These are phyloP conservation scores for Balansia obtecta DNA, from an alignment of 2,329 filamentous ascomycete genomes.

Conservation along the genomic window DNA sequence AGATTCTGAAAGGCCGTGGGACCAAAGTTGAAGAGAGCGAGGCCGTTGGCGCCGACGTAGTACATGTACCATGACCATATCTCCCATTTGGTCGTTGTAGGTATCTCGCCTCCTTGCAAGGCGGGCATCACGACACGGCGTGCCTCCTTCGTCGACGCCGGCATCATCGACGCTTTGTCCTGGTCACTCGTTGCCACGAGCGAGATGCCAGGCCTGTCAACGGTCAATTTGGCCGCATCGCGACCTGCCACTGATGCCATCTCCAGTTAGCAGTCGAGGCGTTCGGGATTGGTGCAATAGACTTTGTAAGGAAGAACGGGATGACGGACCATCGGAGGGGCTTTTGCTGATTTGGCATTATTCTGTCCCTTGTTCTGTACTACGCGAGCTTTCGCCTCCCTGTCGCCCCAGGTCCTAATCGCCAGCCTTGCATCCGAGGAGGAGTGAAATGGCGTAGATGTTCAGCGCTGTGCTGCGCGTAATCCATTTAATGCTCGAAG, in stretches of 20 bases:
- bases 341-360: not conserved
- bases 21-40: conserved; percentile 50
- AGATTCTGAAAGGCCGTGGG: conserved; percentile 54
- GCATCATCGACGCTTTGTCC: not conserved
- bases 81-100: conserved; percentile 13
- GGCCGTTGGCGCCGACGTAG: conserved; percentile 56
- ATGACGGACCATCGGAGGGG: not conserved
- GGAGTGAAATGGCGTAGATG: not conserved
- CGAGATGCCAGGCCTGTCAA: not conserved
- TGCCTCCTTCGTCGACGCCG: not conserved
- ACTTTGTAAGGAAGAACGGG: not conserved
- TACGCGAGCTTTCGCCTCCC: not conserved
- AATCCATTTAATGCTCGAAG: not conserved
- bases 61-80: conserved; percentile 28
- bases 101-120: conserved; percentile 1
- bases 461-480: not conserved
- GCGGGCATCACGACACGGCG: conserved; percentile 1
- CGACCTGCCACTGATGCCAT: not conserved
- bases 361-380: not conserved
- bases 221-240: not conserved
- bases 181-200: not conserved
- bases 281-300: not conserved
- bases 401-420: not conserved
- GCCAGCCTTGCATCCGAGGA: not conserved
- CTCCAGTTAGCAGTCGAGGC: not conserved